These are phyloP conservation scores for Starmerella ratchasimensis DNA, from an alignment of 805 yeast genomes.

Conservation along the genomic window DNA sequence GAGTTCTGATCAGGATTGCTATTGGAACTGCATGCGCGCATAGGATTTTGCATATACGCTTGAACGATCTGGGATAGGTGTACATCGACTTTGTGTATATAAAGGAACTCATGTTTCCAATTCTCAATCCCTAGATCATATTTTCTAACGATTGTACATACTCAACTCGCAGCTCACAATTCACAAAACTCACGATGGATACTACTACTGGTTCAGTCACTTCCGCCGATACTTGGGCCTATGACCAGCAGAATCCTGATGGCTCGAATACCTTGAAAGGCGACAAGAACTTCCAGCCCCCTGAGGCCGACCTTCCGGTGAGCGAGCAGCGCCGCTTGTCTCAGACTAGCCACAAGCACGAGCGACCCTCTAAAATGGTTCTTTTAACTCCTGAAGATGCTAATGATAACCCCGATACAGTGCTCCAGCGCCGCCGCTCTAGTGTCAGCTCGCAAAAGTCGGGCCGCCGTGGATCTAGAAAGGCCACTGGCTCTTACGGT, in stretches of 20 bases:
- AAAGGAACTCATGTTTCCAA: too few relatives aligned
- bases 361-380: conserved; percentile 6
- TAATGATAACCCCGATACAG: conserved; percentile 7
- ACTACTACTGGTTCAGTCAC: neutral
- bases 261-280: conserved; percentile 13
- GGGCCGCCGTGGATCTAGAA: conserved; percentile 10
- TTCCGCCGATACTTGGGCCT: conserved; percentile 9
- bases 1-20: too few relatives aligned
- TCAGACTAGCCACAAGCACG: conserved; percentile 10
- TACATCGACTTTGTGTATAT: too few relatives aligned
- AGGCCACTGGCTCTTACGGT: conserved; percentile 16
- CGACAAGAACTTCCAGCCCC: conserved; percentile 12
- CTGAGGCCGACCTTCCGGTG: conserved; percentile 11
- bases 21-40: too few relatives aligned
- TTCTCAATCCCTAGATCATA: too few relatives aligned
- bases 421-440: conserved; percentile 12
- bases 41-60: too few relatives aligned
- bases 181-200: too few relatives aligned
- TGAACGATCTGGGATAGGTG: too few relatives aligned
- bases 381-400: conserved; percentile 11
- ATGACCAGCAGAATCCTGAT: conserved; percentile 13
- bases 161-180: too few relatives aligned
- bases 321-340: conserved; percentile 10
- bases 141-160: too few relatives aligned
- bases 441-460: conserved; percentile 5